Conservation (phyloP, 148 eudicot species). For the Hydrangea macrophylla region DNA sequence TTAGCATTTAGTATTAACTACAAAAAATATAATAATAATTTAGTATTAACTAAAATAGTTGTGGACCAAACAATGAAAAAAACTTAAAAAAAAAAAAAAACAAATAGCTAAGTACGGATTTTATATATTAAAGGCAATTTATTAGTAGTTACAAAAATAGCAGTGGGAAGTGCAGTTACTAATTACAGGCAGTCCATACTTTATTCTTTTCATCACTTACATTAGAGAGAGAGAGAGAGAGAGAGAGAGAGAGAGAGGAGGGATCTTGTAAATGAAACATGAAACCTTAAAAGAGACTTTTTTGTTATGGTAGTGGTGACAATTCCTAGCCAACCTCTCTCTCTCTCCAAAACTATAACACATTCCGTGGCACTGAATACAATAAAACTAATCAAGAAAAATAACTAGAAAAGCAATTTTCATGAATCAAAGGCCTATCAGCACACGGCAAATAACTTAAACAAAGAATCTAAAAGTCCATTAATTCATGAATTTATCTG, state of each 20-base stretch:
- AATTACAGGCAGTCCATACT: conserved; percentile 18
- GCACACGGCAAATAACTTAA: not conserved
- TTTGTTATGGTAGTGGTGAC: conserved; percentile 19
- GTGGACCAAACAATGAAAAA: conserved; percentile 14
- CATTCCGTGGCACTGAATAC: not conserved
- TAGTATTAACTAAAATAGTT: conserved; percentile 15
- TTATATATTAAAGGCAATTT: not conserved
- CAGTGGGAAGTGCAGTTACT: conserved; percentile 17
- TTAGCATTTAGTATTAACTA: conserved; percentile 11
- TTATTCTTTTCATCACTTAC: conserved; percentile 2
- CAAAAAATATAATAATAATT: too few relatives aligned
- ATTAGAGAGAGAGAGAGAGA: conserved; percentile 10
- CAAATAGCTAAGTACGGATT: conserved; percentile 1
- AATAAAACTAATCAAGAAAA: not conserved
- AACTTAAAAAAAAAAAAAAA: conserved; percentile 19
- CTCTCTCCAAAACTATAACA: not conserved
- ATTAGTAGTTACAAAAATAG: not conserved
- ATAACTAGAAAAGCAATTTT: conserved; percentile 3
- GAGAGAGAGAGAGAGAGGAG: not conserved
- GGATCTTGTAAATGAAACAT: conserved; percentile 22
- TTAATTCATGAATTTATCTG: not conserved
- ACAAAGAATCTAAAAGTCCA: not conserved
- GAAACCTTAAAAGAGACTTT: conserved; percentile 14
- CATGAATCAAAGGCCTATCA: conserved; percentile 9
- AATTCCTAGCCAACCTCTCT: conserved; percentile 21